Evolutionary conservation across 805 yeast genomes (phyloP).

Genomic region (Candida awuae): DNA sequence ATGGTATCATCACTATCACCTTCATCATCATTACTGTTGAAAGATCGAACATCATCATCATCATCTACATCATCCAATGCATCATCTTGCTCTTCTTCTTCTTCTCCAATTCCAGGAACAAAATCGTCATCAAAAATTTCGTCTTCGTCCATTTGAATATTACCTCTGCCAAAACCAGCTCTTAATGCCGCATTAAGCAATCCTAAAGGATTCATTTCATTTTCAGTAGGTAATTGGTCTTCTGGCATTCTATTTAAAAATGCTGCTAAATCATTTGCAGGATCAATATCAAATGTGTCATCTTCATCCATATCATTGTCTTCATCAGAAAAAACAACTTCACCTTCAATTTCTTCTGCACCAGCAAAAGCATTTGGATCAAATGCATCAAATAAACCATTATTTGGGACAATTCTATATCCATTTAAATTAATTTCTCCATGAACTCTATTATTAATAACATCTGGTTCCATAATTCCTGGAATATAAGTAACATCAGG

Average conservation of each 20-base stretch:
- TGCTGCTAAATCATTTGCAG: too few relatives aligned
- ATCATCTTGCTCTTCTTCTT: background rate
- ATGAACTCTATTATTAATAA: background rate
- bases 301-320: slow-evolving; percentile 8
- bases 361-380: slow-evolving; percentile 16
- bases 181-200: too few relatives aligned
- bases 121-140: background rate
- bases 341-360: slow-evolving; percentile 13
- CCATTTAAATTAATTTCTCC: slow-evolving; percentile 18
- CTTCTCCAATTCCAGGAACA: background rate
- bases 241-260: too few relatives aligned
- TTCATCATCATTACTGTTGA: background rate
- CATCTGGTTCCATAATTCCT: slow-evolving; percentile 7
- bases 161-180: too few relatives aligned
- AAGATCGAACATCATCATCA: slow-evolving; percentile 6
- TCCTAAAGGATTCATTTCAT: too few relatives aligned
- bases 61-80: too few relatives aligned
- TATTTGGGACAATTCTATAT: slow-evolving; percentile 10
- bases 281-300: background rate
- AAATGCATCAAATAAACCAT: slow-evolving; percentile 18
- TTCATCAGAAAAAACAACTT: slow-evolving; percentile 1
- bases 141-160: too few relatives aligned
- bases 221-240: too few relatives aligned
- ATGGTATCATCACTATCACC: background rate
- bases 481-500: slow-evolving; percentile 10